phyloP scores from a whole-genome alignment of 441 rosid species.

The Gossypium aridum region DNA sequence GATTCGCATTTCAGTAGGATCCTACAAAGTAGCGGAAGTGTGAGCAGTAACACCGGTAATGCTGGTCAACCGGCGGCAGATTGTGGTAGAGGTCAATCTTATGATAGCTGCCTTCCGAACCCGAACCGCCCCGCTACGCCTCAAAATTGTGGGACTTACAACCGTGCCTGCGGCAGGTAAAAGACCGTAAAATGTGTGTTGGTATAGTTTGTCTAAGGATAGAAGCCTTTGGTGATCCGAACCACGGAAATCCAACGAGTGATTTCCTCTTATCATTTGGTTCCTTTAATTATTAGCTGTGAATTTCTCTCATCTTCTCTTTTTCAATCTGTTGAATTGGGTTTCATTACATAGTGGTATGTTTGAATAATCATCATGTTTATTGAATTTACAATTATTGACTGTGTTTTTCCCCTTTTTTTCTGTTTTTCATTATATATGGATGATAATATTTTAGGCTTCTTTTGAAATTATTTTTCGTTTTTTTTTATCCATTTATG shows the following conservation, averaged over 20 bases:
- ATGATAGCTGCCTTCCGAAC: neutral
- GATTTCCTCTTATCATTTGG: neutral
- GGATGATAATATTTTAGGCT: neutral
- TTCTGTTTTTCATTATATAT: neutral
- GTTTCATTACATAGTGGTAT: neutral
- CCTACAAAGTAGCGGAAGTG: neutral
- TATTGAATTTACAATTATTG: neutral
- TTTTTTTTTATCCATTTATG: too few species aligned
- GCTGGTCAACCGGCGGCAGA: neutral
- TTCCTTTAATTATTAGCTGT: neutral
- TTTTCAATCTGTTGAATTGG: neutral
- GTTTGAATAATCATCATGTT: neutral
- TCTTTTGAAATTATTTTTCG: neutral
- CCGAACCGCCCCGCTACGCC: neutral
- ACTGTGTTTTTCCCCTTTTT: neutral
- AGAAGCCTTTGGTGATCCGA: neutral
- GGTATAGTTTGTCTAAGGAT: neutral
- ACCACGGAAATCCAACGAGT: too few species aligned
- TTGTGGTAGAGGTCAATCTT: neutral
- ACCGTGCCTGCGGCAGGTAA: neutral
- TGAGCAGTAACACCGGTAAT: neutral
- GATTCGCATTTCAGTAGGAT: neutral
- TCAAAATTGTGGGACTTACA: neutral
- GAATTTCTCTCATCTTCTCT: neutral
- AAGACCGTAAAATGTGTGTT: neutral